phyloP scores from a whole-genome alignment of 306 rosid species.

The Castanea mollissima region DNA sequence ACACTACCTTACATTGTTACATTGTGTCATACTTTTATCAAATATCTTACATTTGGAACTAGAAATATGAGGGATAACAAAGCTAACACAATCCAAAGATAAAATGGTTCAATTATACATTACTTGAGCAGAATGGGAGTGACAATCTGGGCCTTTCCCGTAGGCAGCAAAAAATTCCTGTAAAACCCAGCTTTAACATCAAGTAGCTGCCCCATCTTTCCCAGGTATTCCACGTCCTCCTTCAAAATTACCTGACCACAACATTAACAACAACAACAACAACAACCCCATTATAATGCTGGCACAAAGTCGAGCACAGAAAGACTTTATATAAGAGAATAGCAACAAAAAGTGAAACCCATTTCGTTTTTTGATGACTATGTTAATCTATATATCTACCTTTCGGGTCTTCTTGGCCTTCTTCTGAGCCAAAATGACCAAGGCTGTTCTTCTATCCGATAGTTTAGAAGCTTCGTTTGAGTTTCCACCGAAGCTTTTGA shows the following conservation, averaged over 20 bases:
- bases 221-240: slow-evolving; percentile 69
- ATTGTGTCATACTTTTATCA: not conserved
- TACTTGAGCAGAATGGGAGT: slow-evolving; percentile 84
- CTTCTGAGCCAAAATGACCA: slow-evolving; percentile 70
- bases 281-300: not conserved
- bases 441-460: slow-evolving; percentile 22
- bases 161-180: slow-evolving; percentile 75
- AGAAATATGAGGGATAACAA: not conserved
- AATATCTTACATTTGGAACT: not conserved
- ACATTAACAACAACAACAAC: not conserved
- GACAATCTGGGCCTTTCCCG: slow-evolving; percentile 78
- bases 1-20: not conserved
- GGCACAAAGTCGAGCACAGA: not conserved
- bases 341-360: not conserved
- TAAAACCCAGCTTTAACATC: slow-evolving; percentile 75
- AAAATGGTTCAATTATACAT: slow-evolving; percentile 27
- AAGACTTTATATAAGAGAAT: not conserved
- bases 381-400: slow-evolving; percentile 33
- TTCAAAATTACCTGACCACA: slow-evolving; percentile 66
- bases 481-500: slow-evolving; percentile 39
- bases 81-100: not conserved
- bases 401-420: slow-evolving; percentile 72
- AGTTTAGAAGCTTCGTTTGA: slow-evolving; percentile 35
- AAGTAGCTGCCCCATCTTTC: slow-evolving; percentile 75
- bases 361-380: not conserved